phyloP scores from a whole-genome alignment of 768 basidiomycete species.

The Amanita fuliginea region DNA sequence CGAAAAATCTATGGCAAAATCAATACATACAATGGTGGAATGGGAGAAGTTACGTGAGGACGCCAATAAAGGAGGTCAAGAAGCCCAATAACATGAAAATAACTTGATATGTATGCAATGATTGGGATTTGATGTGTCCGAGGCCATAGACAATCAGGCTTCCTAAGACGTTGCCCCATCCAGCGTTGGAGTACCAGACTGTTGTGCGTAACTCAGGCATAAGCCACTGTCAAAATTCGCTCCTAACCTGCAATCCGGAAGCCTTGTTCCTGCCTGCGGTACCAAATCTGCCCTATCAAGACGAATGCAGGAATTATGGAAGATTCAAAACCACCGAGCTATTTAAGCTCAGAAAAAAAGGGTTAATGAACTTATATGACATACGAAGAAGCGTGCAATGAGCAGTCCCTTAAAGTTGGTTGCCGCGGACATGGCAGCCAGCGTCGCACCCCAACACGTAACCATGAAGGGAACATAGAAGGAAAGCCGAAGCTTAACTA shows the following conservation, averaged over 20 bases:
- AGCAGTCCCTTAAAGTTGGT: slow-evolving; percentile 19
- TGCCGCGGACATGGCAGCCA: slow-evolving; percentile 21
- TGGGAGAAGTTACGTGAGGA: slow-evolving; percentile 12
- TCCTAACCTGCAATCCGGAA: slow-evolving; percentile 19
- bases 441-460: slow-evolving; percentile 21
- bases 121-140: slow-evolving; percentile 18
- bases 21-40: not conserved
- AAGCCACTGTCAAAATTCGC: not conserved
- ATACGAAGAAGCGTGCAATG: slow-evolving; percentile 21
- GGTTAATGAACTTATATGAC: slow-evolving; percentile 4
- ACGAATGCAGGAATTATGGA: slow-evolving; percentile 21
- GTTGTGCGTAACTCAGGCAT: slow-evolving; percentile 4
- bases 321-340: slow-evolving; percentile 25
- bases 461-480: slow-evolving; percentile 20
- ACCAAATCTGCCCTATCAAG: slow-evolving; percentile 23
- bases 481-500: slow-evolving; percentile 21
- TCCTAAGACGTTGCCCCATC: slow-evolving; percentile 23
- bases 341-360: not conserved
- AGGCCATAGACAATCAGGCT: slow-evolving; percentile 25
- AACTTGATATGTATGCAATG: slow-evolving; percentile 18
- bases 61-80: slow-evolving; percentile 17
- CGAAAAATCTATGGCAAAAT: slow-evolving; percentile 14
- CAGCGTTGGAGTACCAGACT: slow-evolving; percentile 22
- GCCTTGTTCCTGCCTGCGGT: slow-evolving; percentile 24
- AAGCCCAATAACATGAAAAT: slow-evolving; percentile 19